Conservation (phyloP, 2,329 filamentous ascomycete species). For the Ophidiomyces ophidiicola region DNA sequence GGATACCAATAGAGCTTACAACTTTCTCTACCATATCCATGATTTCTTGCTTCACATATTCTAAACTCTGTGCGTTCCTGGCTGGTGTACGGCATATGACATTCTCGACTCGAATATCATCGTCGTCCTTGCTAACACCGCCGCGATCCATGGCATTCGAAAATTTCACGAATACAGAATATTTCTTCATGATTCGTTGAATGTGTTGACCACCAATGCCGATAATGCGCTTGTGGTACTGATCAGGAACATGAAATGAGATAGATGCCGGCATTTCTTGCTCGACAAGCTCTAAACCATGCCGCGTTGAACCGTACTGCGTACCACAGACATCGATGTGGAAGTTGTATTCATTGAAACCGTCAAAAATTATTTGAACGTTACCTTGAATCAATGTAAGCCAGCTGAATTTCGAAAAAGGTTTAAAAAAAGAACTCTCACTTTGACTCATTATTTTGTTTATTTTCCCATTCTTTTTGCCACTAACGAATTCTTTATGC, state of each 20-base stretch:
- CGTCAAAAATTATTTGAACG: slow-evolving; percentile 97
- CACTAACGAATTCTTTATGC: slow-evolving; percentile 98
- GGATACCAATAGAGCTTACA: slow-evolving; percentile 39
- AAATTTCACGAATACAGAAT: slow-evolving; percentile 99
- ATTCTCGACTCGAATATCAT: slow-evolving; percentile 97
- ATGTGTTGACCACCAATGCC: slow-evolving; percentile 97
- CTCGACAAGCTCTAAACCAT: slow-evolving; percentile 82
- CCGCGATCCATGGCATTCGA: slow-evolving; percentile 98
- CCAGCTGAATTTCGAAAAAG: not conserved
- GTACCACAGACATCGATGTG: slow-evolving; percentile 94
- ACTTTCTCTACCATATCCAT: slow-evolving; percentile 98
- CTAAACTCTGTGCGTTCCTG: slow-evolving; percentile 89
- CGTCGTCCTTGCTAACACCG: slow-evolving; percentile 85
- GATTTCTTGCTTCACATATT: slow-evolving; percentile 96
- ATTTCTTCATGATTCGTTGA: slow-evolving; percentile 99
- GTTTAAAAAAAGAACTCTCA: slow-evolving; percentile 27
- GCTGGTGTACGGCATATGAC: slow-evolving; percentile 96
- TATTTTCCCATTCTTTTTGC: slow-evolving; percentile 99
- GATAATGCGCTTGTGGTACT: slow-evolving; percentile 99
- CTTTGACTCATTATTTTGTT: slow-evolving; percentile 99
- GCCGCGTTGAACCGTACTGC: slow-evolving; percentile 87
- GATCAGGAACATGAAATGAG: slow-evolving; percentile 96
- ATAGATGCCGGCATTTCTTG: slow-evolving; percentile 99
- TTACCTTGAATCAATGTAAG: slow-evolving; percentile 45
- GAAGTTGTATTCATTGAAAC: slow-evolving; percentile 99